Evolutionary conservation across 441 rosid species (phyloP).

Genomic region (Adansonia rubrostipa): DNA sequence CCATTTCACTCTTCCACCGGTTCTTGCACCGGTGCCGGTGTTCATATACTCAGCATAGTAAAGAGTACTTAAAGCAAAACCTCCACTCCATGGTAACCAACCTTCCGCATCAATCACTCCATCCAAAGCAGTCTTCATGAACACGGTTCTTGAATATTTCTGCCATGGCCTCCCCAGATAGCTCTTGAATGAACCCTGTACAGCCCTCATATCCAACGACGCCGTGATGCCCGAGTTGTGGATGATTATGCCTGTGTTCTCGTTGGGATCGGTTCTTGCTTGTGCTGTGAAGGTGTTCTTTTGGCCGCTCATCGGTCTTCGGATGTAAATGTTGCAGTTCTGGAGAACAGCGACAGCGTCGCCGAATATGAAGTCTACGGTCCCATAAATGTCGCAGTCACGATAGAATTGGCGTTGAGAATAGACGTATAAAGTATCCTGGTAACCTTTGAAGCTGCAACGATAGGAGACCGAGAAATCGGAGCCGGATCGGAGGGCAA

Average conservation of each 20-base stretch:
- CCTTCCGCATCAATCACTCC: constrained; percentile 44
- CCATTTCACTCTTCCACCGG: constrained; percentile 57
- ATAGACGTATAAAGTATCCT: constrained; percentile 67
- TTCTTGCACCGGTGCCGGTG: constrained; percentile 49
- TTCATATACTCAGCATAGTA: constrained; percentile 65
- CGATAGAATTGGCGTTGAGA: constrained; percentile 67
- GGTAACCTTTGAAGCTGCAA: constrained; percentile 65
- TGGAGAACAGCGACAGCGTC: constrained; percentile 53
- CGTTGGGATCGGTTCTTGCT: constrained; percentile 50
- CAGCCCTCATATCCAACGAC: constrained; percentile 28
- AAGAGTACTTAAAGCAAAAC: constrained; percentile 53
- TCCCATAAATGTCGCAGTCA: constrained; percentile 58
- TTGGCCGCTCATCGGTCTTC: constrained; percentile 44
- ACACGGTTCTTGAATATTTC: constrained; percentile 59
- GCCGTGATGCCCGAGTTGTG: constrained; percentile 51
- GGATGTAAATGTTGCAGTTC: constrained; percentile 54
- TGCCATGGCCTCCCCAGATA: constrained; percentile 67
- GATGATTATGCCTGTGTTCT: constrained; percentile 59
- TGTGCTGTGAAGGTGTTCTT: constrained; percentile 58
- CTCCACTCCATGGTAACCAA: constrained; percentile 61
- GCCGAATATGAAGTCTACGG: constrained; percentile 62
- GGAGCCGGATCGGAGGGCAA: constrained; percentile 67
- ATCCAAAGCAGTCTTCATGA: constrained; percentile 50
- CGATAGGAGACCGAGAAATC: constrained; percentile 57
- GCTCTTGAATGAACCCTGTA: constrained; percentile 39